Percentiles rank a stretch among this genome's conserved stretches.
phyloP scores from a whole-genome alignment of 2,329 filamentous ascomycete genomes.

The Penicillium polonicum region DNA sequence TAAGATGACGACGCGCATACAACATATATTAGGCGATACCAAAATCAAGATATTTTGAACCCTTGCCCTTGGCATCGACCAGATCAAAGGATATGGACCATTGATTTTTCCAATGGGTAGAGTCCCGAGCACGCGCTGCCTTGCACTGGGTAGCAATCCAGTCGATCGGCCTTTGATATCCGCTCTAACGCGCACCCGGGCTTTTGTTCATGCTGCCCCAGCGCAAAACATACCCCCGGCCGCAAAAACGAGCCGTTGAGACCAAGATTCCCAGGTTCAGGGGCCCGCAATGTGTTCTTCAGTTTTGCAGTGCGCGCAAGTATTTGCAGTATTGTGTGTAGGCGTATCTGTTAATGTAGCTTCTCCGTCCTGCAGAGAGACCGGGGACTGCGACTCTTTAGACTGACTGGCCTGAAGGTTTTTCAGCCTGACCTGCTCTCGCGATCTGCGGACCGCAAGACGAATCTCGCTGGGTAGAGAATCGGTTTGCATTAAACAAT shows the following conservation, averaged over 20 bases:
- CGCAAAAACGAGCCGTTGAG: not conserved
- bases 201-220: not conserved
- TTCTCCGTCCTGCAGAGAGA: not conserved
- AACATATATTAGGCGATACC: not conserved
- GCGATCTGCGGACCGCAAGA: conserved; percentile 1
- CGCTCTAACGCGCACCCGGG: not conserved
- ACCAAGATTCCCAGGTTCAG: not conserved
- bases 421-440: conserved; percentile 2
- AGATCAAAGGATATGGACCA: not conserved
- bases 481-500: not conserved
- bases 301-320: not conserved
- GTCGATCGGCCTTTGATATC: not conserved
- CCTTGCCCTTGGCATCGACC: not conserved
- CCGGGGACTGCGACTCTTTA: not conserved
- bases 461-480: not conserved
- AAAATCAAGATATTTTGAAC: not conserved
- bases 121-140: not conserved
- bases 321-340: not conserved
- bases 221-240: not conserved
- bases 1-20: conserved; percentile 4
- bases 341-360: not conserved
- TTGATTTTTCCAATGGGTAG: not conserved
- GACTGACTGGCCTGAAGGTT: not conserved
- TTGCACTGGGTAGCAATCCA: not conserved
- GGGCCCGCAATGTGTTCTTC: not conserved